Percentiles rank a stretch among this genome's conserved stretches.
Conservation (phyloP, 768 basidiomycete genomes). For the Suillus clintonianus region DNA sequence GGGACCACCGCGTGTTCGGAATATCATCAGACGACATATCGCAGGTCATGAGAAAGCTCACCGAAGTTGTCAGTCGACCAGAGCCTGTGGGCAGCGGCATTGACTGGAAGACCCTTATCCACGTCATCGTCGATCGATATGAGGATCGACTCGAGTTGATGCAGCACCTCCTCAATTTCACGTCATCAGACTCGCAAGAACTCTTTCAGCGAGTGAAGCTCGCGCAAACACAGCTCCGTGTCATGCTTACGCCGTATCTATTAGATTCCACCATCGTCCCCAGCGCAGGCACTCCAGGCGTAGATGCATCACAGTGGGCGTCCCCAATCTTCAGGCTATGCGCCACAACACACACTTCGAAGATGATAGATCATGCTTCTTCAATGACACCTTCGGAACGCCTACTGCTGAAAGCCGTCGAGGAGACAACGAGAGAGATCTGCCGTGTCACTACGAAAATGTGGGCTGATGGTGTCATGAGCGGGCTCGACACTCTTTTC, state of each 20-base stretch:
- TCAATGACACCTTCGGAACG: slow-evolving; percentile 12
- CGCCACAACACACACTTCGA: slow-evolving; percentile 11
- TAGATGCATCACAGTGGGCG: slow-evolving; percentile 6
- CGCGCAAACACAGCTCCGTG: slow-evolving; percentile 24
- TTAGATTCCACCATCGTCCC: slow-evolving; percentile 10
- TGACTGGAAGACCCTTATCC: slow-evolving; percentile 36
- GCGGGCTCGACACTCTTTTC: slow-evolving; percentile 10
- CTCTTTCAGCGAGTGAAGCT: slow-evolving; percentile 11
- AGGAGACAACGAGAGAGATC: slow-evolving; percentile 16
- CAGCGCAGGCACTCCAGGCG: not conserved
- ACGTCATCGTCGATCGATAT: slow-evolving; percentile 31
- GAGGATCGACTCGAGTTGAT: slow-evolving; percentile 30
- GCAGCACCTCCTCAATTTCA: slow-evolving; percentile 20
- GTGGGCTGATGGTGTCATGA: slow-evolving; percentile 17
- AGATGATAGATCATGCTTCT: not conserved
- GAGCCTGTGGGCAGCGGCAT: slow-evolving; percentile 24
- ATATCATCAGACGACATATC: slow-evolving; percentile 26
- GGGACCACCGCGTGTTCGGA: slow-evolving; percentile 31
- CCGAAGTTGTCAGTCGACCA: slow-evolving; percentile 11
- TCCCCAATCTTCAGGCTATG: slow-evolving; percentile 9
- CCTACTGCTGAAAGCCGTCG: slow-evolving; percentile 11
- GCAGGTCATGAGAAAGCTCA: slow-evolving; percentile 8
- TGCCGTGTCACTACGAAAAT: slow-evolving; percentile 19
- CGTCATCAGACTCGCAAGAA: slow-evolving; percentile 4
- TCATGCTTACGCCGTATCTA: slow-evolving; percentile 32